A percentile compares a stretch with the other conserved stretches of the same genome.
phyloP scores from a whole-genome alignment of 2,329 filamentous ascomycete genomes.

The Celoporthe dispersa region DNA sequence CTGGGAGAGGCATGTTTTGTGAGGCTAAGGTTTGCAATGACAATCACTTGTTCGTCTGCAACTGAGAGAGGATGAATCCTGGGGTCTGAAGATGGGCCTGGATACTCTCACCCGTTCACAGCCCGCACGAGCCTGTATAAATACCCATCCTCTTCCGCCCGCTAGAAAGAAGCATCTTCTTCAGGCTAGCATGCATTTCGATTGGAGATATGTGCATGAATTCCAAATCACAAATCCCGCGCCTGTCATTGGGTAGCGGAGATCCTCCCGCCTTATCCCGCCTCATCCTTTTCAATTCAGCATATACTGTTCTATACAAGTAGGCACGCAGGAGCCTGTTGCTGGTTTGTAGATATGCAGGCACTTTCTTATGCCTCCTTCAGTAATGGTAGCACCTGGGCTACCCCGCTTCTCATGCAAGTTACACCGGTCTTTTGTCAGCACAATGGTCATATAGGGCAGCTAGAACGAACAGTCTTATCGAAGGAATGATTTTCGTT shows the following conservation, averaged over 20 bases:
- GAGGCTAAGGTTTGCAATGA: not conserved
- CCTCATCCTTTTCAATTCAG: not conserved
- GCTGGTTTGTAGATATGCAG: too few relatives aligned
- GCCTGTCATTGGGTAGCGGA: not conserved
- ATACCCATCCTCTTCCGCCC: not conserved
- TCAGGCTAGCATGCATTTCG: not conserved
- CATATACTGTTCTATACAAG: not conserved
- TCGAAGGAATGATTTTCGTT: not conserved
- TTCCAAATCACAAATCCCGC: not conserved
- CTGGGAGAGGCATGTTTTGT: conserved; percentile 48
- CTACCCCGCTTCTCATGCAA: not conserved
- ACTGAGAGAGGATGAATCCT: not conserved
- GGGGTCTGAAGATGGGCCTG: not conserved
- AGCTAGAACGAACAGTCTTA: not conserved
- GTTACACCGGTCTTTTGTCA: not conserved
- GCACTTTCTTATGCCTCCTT: not conserved
- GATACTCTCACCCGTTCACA: not conserved
- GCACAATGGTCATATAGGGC: not conserved
- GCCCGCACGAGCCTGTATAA: not conserved
- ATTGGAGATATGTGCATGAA: not conserved
- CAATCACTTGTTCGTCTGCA: not conserved
- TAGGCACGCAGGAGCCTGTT: not conserved
- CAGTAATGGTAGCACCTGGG: too few relatives aligned
- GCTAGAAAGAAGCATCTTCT: not conserved
- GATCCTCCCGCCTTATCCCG: not conserved